Evolutionary conservation across 2,329 filamentous ascomycete genomes (phyloP).

Genomic region (Aspergillus sp.): DNA sequence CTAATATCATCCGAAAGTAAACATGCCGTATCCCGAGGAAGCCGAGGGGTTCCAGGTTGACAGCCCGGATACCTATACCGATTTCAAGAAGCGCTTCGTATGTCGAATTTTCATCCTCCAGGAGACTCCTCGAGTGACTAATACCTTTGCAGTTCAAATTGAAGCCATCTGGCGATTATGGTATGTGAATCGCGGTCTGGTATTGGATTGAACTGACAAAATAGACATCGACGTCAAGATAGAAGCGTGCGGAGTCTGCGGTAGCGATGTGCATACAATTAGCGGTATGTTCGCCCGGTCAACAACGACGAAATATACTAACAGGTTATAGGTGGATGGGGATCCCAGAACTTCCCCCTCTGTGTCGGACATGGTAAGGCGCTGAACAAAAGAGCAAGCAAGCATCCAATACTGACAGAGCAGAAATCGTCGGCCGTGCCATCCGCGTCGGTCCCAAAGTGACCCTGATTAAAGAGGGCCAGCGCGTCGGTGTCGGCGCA

Average conservation of each 20-base stretch:
- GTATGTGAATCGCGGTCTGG: slow-evolving; percentile 20
- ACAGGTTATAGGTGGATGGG: slow-evolving; percentile 50
- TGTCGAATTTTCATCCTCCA: slow-evolving; percentile 14
- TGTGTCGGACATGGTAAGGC: slow-evolving; percentile 52
- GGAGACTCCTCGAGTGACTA: background rate
- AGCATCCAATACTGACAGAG: background rate
- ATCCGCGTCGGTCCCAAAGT: slow-evolving; percentile 67
- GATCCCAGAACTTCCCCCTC: slow-evolving; percentile 51
- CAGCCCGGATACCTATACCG: slow-evolving; percentile 65
- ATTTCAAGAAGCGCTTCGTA: slow-evolving; percentile 59
- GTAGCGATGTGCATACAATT: slow-evolving; percentile 71
- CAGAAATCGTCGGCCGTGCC: slow-evolving; percentile 69
- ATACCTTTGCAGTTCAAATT: slow-evolving; percentile 62
- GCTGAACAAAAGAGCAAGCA: background rate
- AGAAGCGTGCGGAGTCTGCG: slow-evolving; percentile 74
- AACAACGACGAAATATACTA: slow-evolving; percentile 2
- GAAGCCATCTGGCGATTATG: slow-evolving; percentile 79
- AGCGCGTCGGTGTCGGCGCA: slow-evolving; percentile 69
- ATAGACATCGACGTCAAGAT: slow-evolving; percentile 82
- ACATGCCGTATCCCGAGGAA: slow-evolving; percentile 48
- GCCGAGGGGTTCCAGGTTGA: slow-evolving; percentile 53
- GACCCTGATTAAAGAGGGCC: slow-evolving; percentile 59
- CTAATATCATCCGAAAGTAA: slow-evolving; percentile 4
- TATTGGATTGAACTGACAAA: slow-evolving; percentile 1
- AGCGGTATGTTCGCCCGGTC: slow-evolving; percentile 34